Conservation (phyloP, 768 basidiomycete genomes). For the Mycena rebaudengoi region DNA sequence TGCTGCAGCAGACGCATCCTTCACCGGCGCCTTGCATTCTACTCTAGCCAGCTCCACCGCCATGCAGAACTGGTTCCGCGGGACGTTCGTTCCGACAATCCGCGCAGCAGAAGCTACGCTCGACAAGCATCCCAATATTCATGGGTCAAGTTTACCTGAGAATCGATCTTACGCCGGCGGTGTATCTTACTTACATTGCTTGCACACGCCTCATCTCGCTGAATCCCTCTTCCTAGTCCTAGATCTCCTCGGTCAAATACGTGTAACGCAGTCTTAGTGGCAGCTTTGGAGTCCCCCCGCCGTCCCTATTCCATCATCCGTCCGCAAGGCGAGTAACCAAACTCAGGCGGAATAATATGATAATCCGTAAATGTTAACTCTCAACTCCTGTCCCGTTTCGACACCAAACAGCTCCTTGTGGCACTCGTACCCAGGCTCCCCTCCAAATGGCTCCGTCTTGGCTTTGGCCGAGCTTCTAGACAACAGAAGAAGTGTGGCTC, state of each 20-base stretch:
- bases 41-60: background rate
- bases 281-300: background rate
- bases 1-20: conserved; percentile 11
- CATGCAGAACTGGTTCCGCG: conserved; percentile 2
- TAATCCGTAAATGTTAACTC: background rate
- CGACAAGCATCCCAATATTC: background rate
- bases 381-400: background rate
- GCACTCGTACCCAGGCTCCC: no score
- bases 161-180: background rate
- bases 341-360: no score
- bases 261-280: conserved; percentile 2
- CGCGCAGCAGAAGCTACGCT: background rate
- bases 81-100: conserved; percentile 1
- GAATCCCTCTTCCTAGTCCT: background rate
- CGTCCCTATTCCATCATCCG: background rate
- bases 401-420: no score
- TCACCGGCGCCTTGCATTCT: conserved; percentile 9
- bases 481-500: no score
- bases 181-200: background rate
- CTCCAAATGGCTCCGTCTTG: no score
- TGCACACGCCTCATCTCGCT: background rate
- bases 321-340: background rate
- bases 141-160: background rate
- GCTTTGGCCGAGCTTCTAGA: no score
- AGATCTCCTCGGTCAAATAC: conserved; percentile 5